Conservation (phyloP, 164 flowering plant genomes). For the Annona squamosa region DNA sequence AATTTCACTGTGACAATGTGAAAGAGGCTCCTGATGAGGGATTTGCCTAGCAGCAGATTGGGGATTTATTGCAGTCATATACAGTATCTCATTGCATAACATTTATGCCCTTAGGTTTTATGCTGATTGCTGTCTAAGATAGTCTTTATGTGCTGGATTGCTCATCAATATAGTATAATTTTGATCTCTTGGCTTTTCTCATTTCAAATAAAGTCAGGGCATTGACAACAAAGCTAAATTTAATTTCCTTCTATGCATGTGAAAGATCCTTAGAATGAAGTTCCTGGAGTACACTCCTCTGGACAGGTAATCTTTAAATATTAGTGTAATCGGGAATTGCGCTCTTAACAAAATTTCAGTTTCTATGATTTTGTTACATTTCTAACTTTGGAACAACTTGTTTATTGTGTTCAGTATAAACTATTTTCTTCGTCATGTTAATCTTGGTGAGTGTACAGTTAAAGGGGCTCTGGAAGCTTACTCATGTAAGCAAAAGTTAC, state of each 20-base stretch:
- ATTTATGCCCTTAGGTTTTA: too few relatives aligned
- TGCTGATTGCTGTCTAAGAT: too few relatives aligned
- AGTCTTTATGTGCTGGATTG: too few relatives aligned
- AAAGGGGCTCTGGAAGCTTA: slow-evolving; percentile 85
- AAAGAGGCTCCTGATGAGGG: too few relatives aligned
- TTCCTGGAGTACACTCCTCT: slow-evolving; percentile 77
- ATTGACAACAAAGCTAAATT: not conserved
- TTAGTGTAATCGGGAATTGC: not conserved
- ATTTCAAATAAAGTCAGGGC: too few relatives aligned
- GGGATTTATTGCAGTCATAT: too few relatives aligned
- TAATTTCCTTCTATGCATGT: not conserved
- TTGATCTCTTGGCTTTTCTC: too few relatives aligned
- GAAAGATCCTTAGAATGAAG: slow-evolving; percentile 46
- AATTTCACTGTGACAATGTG: too few relatives aligned
- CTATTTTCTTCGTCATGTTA: slow-evolving; percentile 57
- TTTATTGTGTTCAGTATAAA: slow-evolving; percentile 47
- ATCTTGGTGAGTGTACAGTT: slow-evolving; percentile 77
- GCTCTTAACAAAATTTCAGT: not conserved
- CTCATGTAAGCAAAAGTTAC: slow-evolving; percentile 51
- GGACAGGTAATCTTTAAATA: slow-evolving; percentile 40
- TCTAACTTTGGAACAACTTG: not conserved
- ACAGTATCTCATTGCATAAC: too few relatives aligned
- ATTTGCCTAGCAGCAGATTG: too few relatives aligned
- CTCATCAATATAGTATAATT: too few relatives aligned
- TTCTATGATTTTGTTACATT: not conserved